Evolutionary conservation across 192 early-diverging fungal genomes (phyloP).

Genomic region (Allomyces macrogynus): DNA sequence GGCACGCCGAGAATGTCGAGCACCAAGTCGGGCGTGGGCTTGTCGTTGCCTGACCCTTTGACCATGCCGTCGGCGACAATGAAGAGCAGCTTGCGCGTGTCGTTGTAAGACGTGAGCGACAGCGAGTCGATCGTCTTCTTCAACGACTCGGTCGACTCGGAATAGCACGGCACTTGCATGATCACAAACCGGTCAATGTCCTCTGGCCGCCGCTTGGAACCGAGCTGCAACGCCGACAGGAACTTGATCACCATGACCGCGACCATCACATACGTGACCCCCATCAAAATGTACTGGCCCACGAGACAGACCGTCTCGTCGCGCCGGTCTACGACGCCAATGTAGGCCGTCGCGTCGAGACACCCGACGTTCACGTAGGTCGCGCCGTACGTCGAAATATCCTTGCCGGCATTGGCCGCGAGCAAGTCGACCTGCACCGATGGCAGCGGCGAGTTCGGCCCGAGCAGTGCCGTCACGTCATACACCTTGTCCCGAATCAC

Average conservation of each 20-base stretch:
- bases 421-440: conserved; percentile 16
- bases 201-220: conserved; percentile 51
- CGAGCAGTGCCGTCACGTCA: conserved; percentile 34
- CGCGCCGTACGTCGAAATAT: conserved; percentile 24
- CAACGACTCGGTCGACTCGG: conserved; percentile 87
- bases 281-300: conserved; percentile 64
- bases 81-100: conserved; percentile 93
- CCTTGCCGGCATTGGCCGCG: conserved; percentile 18
- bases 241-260: conserved; percentile 82
- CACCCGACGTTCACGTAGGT: conserved; percentile 25
- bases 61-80: conserved; percentile 94
- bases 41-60: conserved; percentile 88
- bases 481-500: conserved; percentile 68
- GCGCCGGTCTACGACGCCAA: conserved; percentile 68
- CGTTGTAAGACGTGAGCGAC: conserved; percentile 72
- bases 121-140: conserved; percentile 87
- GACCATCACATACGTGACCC: conserved; percentile 59
- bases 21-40: conserved; percentile 86
- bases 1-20: conserved; percentile 80
- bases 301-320: conserved; percentile 55
- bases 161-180: conserved; percentile 91
- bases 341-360: conserved; percentile 62
- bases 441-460: neutral
- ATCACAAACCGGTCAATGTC: conserved; percentile 79
- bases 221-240: conserved; percentile 75